Conservation (phyloP, 2,329 filamentous ascomycete genomes). For the Volutella citrinella region DNA sequence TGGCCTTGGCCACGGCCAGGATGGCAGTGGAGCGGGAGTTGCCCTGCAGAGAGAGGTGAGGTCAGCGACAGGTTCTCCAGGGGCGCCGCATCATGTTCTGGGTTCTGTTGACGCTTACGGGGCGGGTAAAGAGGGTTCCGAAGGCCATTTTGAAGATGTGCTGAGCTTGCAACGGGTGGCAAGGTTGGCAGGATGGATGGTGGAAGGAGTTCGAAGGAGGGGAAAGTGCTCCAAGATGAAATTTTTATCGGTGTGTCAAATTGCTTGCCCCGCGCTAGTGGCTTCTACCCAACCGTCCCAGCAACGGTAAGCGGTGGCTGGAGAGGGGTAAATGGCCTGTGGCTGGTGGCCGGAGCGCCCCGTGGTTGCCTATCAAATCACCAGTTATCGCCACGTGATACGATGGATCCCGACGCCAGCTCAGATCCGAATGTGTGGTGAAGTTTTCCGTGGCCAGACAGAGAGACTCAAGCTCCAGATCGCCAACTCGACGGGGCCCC, state of each 20-base stretch:
- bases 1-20: constrained; percentile 94
- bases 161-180: constrained; percentile 24
- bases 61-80: constrained; percentile 36
- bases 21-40: constrained; percentile 89
- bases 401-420: constrained; percentile 9
- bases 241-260: constrained; percentile 31
- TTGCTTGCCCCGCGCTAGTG: constrained; percentile 33
- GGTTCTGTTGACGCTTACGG: constrained; percentile 51
- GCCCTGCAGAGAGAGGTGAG: constrained; percentile 51
- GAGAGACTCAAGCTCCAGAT: constrained; percentile 18
- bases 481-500: constrained; percentile 21
- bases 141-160: constrained; percentile 74
- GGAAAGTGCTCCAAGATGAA: constrained; percentile 26
- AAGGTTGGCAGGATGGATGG: constrained; percentile 22
- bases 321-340: constrained; percentile 8
- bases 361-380: constrained; percentile 1
- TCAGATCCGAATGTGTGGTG: constrained; percentile 14
- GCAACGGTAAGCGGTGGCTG: constrained; percentile 19
- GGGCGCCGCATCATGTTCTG: constrained; percentile 17
- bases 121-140: constrained; percentile 91
- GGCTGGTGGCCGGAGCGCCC: constrained; percentile 13
- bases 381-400: constrained; percentile 25
- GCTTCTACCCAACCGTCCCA: constrained; percentile 24
- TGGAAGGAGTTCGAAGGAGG: constrained; percentile 15
- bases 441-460: constrained; percentile 25